Percentiles rank a stretch among this genome's conserved stretches.
These are phyloP conservation scores for Eutypa lata DNA, from an alignment of 2,329 filamentous ascomycete genomes.

Conservation along the genomic window DNA sequence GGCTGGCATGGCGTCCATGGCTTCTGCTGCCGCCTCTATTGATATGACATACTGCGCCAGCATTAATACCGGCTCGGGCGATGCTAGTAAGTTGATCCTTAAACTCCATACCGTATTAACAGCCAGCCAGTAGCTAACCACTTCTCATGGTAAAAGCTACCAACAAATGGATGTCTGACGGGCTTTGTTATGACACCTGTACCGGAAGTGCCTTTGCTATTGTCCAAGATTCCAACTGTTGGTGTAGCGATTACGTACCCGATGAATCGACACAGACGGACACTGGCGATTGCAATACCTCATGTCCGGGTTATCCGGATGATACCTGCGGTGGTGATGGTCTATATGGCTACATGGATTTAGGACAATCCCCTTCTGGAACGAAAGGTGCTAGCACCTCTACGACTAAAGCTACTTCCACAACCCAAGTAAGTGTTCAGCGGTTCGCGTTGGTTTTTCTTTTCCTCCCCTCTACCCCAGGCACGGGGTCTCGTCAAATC, in stretches of 20 bases:
- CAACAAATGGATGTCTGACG: constrained; percentile 65
- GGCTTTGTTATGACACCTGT: constrained; percentile 64
- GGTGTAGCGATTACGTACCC: constrained; percentile 71
- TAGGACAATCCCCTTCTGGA: constrained; percentile 53
- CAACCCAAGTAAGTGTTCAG: constrained; percentile 24
- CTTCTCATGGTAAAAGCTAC: constrained; percentile 37
- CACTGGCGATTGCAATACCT: constrained; percentile 46
- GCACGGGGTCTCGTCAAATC: constrained; percentile 13
- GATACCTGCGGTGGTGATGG: constrained; percentile 64
- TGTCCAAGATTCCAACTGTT: constrained; percentile 63
- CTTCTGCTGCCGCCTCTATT: constrained; percentile 29
- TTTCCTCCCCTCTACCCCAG: constrained; percentile 3
- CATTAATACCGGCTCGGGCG: constrained; percentile 41
- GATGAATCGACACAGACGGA: constrained; percentile 37
- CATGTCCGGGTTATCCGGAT: constrained; percentile 66
- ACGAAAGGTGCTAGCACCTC: constrained; percentile 40
- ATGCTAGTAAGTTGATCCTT: constrained; percentile 36
- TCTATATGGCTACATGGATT: constrained; percentile 63
- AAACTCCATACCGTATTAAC: constrained; percentile 2
- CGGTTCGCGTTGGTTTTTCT: constrained; percentile 12
- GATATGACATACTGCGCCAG: constrained; percentile 42
- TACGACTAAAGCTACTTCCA: constrained; percentile 18
- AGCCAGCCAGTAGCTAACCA: constrained; percentile 4
- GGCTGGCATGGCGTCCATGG: constrained; percentile 13
- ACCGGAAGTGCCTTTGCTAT: constrained; percentile 63